Evolutionary conservation across 352 stramenopile species (phyloP).

Genomic region (Pythium periplocum): DNA sequence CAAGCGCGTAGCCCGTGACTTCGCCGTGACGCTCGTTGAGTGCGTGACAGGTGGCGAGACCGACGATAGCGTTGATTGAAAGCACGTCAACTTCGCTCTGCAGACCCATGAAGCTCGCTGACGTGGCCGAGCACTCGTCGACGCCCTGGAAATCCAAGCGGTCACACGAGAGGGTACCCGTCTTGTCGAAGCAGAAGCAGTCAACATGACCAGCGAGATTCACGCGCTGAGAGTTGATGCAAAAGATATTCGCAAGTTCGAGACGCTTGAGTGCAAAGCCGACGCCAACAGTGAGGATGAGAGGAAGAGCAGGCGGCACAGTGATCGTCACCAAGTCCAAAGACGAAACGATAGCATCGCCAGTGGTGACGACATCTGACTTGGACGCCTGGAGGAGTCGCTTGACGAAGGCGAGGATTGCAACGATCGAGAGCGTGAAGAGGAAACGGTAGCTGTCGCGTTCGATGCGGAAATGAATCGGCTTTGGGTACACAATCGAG

Average conservation of each 20-base stretch:
- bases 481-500: slow-evolving; percentile 25
- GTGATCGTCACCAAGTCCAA: slow-evolving; percentile 50
- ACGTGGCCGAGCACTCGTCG: slow-evolving; percentile 39
- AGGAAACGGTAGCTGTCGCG: slow-evolving; percentile 32
- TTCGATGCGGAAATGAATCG: slow-evolving; percentile 23
- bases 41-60: slow-evolving; percentile 62
- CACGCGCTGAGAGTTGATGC: slow-evolving; percentile 48
- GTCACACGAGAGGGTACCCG: slow-evolving; percentile 67
- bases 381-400: slow-evolving; percentile 23
- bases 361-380: slow-evolving; percentile 7
- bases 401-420: slow-evolving; percentile 27
- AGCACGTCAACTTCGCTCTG: slow-evolving; percentile 70
- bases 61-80: slow-evolving; percentile 50
- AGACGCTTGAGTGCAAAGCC: slow-evolving; percentile 35
- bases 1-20: slow-evolving; percentile 63
- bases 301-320: slow-evolving; percentile 37
- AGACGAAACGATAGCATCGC: slow-evolving; percentile 26
- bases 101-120: slow-evolving; percentile 37
- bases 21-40: slow-evolving; percentile 43
- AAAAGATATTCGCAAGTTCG: slow-evolving; percentile 23
- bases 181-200: slow-evolving; percentile 85
- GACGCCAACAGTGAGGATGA: slow-evolving; percentile 44
- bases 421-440: slow-evolving; percentile 19
- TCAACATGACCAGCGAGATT: slow-evolving; percentile 66
- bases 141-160: slow-evolving; percentile 70